phyloP scores from a whole-genome alignment of 306 rosid species.

The Senna tora region DNA sequence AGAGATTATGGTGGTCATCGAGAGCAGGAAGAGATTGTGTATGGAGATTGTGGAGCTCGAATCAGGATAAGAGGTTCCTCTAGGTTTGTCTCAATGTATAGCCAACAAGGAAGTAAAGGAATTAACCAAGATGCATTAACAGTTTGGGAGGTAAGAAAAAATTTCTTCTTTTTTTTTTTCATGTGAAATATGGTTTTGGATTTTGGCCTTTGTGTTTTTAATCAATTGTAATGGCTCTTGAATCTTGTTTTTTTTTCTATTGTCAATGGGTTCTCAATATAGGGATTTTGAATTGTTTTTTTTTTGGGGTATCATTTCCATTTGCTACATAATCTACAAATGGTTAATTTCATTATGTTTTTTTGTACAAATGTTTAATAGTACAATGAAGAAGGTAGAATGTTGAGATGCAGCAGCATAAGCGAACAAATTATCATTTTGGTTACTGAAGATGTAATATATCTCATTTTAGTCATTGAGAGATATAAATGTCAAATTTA shows the following conservation, averaged over 20 bases:
- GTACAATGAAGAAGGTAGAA: not conserved
- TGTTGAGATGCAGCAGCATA: not conserved
- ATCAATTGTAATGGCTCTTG: no score
- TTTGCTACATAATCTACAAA: no score
- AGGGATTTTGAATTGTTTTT: no score
- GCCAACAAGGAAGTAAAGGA: conserved; percentile 75
- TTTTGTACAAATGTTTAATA: not conserved
- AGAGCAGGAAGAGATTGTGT: not conserved
- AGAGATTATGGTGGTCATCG: conserved; percentile 18
- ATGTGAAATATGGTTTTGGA: not conserved
- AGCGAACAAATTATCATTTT: not conserved
- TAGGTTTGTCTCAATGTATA: conserved; percentile 57
- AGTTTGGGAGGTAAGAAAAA: conserved; percentile 89
- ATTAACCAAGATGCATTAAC: conserved; percentile 87
- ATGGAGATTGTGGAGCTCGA: conserved; percentile 44
- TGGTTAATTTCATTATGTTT: not conserved
- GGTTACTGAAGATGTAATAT: not conserved
- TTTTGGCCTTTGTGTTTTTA: not conserved
- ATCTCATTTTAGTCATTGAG: no score
- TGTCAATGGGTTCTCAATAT: not conserved
- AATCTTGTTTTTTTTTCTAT: not conserved
- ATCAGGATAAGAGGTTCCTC: conserved; percentile 63
- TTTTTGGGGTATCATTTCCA: no score
- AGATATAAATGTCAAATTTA: no score
- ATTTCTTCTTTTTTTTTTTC: no score